These are phyloP conservation scores for Ambrosia artemisiifolia DNA, from an alignment of 129 eudicot species.

Conservation along the genomic window DNA sequence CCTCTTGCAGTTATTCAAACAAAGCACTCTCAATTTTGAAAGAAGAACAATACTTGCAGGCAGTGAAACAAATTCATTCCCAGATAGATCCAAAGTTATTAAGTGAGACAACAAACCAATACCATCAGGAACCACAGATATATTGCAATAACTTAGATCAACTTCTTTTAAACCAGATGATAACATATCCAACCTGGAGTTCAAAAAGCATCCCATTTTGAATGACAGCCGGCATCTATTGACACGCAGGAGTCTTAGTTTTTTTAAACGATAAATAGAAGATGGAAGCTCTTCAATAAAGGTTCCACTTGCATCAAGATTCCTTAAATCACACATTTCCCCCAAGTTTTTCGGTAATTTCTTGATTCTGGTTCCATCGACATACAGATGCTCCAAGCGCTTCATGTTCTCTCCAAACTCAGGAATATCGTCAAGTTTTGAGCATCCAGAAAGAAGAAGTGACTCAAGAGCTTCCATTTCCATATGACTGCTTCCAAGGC, in stretches of 20 bases:
- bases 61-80: not conserved
- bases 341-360: too few relatives aligned
- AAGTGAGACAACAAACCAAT: not conserved
- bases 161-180: not conserved
- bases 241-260: too few relatives aligned
- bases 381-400: not conserved
- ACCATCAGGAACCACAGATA: slow-evolving; percentile 3
- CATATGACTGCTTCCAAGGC: not conserved
- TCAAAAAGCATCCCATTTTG: not conserved
- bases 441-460: slow-evolving; percentile 13
- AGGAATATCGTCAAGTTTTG: slow-evolving; percentile 11
- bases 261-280: too few relatives aligned
- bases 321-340: too few relatives aligned
- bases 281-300: too few relatives aligned
- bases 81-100: not conserved
- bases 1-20: not conserved
- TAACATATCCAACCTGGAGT: not conserved
- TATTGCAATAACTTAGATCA: too few relatives aligned
- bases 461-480: slow-evolving; percentile 15
- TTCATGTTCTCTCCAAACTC: slow-evolving; percentile 12
- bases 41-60: slow-evolving; percentile 4
- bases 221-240: not conserved
- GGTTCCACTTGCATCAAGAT: too few relatives aligned
- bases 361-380: too few relatives aligned
- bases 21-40: slow-evolving; percentile 12